Evolutionary conservation across 1,139 yeast species (phyloP).

Genomic region (Debaryomyces sp.): DNA sequence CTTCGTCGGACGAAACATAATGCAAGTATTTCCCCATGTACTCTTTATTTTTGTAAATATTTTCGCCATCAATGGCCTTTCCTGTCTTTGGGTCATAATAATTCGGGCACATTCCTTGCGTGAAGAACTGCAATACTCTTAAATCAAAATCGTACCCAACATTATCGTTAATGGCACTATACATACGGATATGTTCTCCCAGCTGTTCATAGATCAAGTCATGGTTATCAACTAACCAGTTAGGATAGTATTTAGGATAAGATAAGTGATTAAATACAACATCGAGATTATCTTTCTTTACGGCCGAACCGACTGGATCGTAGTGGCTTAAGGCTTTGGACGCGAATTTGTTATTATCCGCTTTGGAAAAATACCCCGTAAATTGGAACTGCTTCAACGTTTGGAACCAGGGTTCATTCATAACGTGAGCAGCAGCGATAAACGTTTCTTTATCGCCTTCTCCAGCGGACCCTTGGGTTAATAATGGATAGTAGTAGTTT

Average conservation of each 20-base stretch:
- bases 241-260: conserved; percentile 64
- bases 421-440: conserved; percentile 61
- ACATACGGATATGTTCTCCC: conserved; percentile 51
- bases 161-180: conserved; percentile 39
- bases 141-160: conserved; percentile 58
- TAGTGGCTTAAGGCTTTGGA: conserved; percentile 65
- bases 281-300: conserved; percentile 24
- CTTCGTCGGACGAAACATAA: conserved; percentile 30
- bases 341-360: conserved; percentile 33
- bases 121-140: conserved; percentile 38
- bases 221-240: conserved; percentile 47
- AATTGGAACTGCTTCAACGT: conserved; percentile 52
- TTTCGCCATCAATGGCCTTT: conserved; percentile 28
- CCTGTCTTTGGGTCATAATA: conserved; percentile 36
- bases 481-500: conserved; percentile 56
- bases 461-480: conserved; percentile 71
- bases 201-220: conserved; percentile 43
- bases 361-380: conserved; percentile 52
- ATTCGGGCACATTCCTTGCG: conserved; percentile 41
- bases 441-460: conserved; percentile 76
- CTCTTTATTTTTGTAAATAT: conserved; percentile 21
- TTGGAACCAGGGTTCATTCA: conserved; percentile 54
- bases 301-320: conserved; percentile 46
- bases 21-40: conserved; percentile 39
- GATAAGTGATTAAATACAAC: conserved; percentile 60